These are phyloP conservation scores for Salvia splendens DNA, from an alignment of 257 asterid species.

Conservation along the genomic window DNA sequence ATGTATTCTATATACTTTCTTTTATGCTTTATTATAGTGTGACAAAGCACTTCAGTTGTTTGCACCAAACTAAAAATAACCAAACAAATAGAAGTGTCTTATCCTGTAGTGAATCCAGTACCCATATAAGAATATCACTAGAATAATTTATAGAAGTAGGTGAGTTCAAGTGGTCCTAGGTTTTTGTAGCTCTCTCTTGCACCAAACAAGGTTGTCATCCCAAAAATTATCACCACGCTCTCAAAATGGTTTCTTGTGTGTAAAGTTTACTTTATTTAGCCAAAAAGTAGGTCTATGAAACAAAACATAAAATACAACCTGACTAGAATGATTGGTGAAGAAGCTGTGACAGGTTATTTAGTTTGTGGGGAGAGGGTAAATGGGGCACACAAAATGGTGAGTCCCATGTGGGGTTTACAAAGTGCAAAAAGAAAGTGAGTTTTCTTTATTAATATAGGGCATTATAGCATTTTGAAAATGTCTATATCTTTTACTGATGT, in stretches of 20 bases:
- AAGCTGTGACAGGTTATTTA: slow-evolving; percentile 33
- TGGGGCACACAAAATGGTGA: slow-evolving; percentile 37
- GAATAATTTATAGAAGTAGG: slow-evolving; percentile 13
- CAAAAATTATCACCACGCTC: slow-evolving; percentile 14
- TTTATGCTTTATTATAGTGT: background rate
- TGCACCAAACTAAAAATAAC: slow-evolving; percentile 13
- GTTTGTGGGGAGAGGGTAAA: slow-evolving; percentile 24
- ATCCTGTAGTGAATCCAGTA: slow-evolving; percentile 17
- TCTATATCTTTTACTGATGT: background rate
- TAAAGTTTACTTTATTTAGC: slow-evolving; percentile 23
- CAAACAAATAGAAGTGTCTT: slow-evolving; percentile 28
- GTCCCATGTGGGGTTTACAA: slow-evolving; percentile 31
- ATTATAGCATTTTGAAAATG: background rate
- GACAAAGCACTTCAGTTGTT: no score
- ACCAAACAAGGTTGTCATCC: slow-evolving; percentile 14
- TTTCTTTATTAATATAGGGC: background rate
- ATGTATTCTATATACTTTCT: background rate
- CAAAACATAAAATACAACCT: background rate
- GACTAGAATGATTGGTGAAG: slow-evolving; percentile 30
- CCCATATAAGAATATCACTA: slow-evolving; percentile 13
- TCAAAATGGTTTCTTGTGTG: slow-evolving; percentile 15
- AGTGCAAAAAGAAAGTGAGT: background rate
- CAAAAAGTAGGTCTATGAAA: background rate
- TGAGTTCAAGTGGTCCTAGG: slow-evolving; percentile 30
- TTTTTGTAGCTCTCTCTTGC: slow-evolving; percentile 11